Base-by-base conservation (phyloP, 352 stramenopile genomes). In the Globisporangium radiosum region DNA sequence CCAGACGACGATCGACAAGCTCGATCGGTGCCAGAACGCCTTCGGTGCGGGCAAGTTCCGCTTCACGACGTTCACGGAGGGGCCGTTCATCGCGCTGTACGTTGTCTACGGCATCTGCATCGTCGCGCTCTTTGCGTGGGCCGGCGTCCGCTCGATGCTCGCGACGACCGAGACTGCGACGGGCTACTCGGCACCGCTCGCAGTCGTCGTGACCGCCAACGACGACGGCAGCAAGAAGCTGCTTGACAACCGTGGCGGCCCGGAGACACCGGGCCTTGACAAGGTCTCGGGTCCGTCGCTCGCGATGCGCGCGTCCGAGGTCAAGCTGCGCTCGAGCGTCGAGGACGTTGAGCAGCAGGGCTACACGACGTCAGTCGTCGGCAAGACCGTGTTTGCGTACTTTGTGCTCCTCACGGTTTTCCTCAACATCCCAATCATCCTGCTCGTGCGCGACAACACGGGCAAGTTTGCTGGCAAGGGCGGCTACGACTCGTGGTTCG, bases 11-110 rank as follows among this genome's bases (percentile, higher is more conserved):
- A 37, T 58, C 5, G 68, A 53, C 1, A 58, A 64, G 0, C 63
- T 74, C 49, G 64, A 56, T 11, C 50, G 59, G n/a, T 88, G 77
- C 57, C 52, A 50, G 7, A 58, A 61, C 9, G 61, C 52, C 33
- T 75, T 64, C 0, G 33, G 54, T 10, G 17, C 15, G 5, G 57
- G 69, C 0, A 44, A 73, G 13, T 81, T 71, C 52, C 75, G 72
- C 47, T 90, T 86, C 56, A 87, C 68, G 40, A 71, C 66, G 7
- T 87, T 84, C 71, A 76, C 60, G 2, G 80, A 88, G 57, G 56
- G 51, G 11, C 65, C 71, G 9, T 64, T 90, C 7, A 51, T 88
- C 10, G 48, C 74, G 14, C 57, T 87, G 15, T 90, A 90, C 69
- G 54, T 63, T 3, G 60, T 81, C 49, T 87, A 87, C 61, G 73